Evolutionary conservation across 805 yeast species (phyloP).

Genomic region (Hanseniaspora hatyaiensis): DNA sequence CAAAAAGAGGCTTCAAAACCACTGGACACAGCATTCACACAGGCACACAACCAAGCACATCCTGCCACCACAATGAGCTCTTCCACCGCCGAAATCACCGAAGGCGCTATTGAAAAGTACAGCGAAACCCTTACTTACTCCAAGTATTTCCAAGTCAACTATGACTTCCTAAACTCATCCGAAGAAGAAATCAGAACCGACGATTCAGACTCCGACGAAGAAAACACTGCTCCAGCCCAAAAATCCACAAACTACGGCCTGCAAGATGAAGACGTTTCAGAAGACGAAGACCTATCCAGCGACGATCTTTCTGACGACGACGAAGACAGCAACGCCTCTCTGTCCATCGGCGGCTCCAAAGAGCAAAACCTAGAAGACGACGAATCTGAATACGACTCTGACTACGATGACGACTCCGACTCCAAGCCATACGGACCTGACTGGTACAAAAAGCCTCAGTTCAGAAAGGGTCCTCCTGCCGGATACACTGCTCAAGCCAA

Average conservation of each 20-base stretch:
- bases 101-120: not conserved
- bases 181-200: slow-evolving; percentile 31
- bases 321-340: slow-evolving; percentile 20
- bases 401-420: slow-evolving; percentile 35
- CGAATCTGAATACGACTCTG: slow-evolving; percentile 30
- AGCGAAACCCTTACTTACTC: slow-evolving; percentile 44
- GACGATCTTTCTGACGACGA: slow-evolving; percentile 27
- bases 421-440: slow-evolving; percentile 36
- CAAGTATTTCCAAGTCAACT: slow-evolving; percentile 67
- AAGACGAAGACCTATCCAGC: slow-evolving; percentile 23
- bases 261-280: slow-evolving; percentile 31
- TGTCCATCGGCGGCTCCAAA: slow-evolving; percentile 27
- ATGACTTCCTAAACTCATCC: slow-evolving; percentile 35
- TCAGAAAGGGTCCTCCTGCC: slow-evolving; percentile 28
- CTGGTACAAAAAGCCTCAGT: slow-evolving; percentile 34
- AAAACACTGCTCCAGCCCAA: too few species aligned
- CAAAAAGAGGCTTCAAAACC: not conserved
- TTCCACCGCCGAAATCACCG: not conserved
- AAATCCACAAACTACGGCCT: too few species aligned
- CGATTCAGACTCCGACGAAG: slow-evolving; percentile 19
- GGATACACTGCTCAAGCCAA: slow-evolving; percentile 22
- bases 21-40: not conserved
- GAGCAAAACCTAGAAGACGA: slow-evolving; percentile 24
- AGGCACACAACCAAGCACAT: too few species aligned
- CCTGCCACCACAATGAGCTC: too few species aligned